Conservation (phyloP, 768 basidiomycete species). For the Tephrocybe sp. region DNA sequence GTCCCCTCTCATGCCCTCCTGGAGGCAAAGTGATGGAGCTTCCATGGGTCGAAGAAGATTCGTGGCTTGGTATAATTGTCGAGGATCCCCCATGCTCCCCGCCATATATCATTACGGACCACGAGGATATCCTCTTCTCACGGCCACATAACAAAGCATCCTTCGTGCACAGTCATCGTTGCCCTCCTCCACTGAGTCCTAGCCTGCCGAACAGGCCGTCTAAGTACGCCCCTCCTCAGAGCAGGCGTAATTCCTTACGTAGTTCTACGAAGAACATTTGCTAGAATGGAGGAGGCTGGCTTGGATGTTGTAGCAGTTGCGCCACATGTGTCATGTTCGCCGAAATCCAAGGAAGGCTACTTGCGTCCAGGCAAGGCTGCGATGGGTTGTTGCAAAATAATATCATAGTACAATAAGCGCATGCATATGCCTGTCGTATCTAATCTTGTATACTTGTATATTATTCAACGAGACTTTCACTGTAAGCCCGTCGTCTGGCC, state of each 20-base stretch:
- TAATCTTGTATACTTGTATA: no score
- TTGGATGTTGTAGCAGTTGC: background rate
- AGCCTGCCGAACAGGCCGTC: background rate
- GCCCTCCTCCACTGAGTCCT: background rate
- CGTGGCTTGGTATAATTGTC: background rate
- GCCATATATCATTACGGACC: background rate
- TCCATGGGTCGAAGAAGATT: background rate
- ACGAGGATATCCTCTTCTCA: no score
- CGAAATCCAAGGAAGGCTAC: no score
- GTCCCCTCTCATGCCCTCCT: slow-evolving; percentile 1
- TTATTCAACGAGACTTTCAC: no score
- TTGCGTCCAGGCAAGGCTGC: no score
- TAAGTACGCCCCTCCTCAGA: background rate
- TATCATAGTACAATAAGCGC: no score
- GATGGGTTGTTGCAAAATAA: no score
- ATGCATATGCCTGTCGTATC: no score
- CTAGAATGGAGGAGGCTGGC: background rate
- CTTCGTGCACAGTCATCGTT: no score
- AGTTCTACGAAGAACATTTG: background rate
- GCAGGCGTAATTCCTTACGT: background rate
- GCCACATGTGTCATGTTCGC: background rate
- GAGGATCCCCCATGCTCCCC: background rate
- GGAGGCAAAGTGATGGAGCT: slow-evolving; percentile 2
- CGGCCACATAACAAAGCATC: no score
- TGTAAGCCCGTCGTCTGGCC: no score